Evolutionary conservation across 2,329 filamentous ascomycete species (phyloP).

Genomic region (Stromatinia cepivora): DNA sequence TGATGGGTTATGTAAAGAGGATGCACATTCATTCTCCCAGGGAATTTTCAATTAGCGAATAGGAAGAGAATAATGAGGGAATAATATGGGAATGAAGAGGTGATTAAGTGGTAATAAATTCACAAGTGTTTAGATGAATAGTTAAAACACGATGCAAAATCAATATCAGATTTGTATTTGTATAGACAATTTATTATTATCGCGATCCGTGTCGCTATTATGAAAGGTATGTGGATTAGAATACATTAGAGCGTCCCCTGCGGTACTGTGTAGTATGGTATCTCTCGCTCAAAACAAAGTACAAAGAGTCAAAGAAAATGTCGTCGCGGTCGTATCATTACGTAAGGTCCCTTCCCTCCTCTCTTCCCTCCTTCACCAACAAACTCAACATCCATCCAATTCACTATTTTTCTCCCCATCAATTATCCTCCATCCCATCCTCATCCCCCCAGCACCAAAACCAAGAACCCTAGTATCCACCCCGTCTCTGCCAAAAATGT

Average conservation of each 20-base stretch:
- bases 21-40: too few relatives aligned
- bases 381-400: neutral
- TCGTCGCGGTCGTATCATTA: constrained; percentile 13
- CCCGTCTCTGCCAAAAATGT: constrained; percentile 31
- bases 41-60: too few relatives aligned
- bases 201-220: neutral
- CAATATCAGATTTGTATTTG: neutral
- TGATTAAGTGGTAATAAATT: too few relatives aligned
- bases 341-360: neutral
- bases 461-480: constrained; percentile 20
- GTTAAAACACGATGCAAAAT: neutral
- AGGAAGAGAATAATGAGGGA: too few relatives aligned
- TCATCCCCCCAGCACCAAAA: neutral
- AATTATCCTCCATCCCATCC: neutral
- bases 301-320: neutral
- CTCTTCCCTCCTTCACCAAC: neutral
- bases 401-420: neutral
- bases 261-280: neutral
- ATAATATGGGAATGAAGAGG: too few relatives aligned
- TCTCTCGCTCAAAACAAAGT: neutral
- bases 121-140: too few relatives aligned
- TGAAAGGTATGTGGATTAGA: neutral
- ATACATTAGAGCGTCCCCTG: neutral
- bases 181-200: neutral
- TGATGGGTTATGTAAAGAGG: too few relatives aligned